A percentile compares a stretch with the other conserved stretches of the same genome.
These are phyloP conservation scores for Xerocomellus amylosporus DNA, from an alignment of 768 basidiomycete genomes.

Conservation along the genomic window DNA sequence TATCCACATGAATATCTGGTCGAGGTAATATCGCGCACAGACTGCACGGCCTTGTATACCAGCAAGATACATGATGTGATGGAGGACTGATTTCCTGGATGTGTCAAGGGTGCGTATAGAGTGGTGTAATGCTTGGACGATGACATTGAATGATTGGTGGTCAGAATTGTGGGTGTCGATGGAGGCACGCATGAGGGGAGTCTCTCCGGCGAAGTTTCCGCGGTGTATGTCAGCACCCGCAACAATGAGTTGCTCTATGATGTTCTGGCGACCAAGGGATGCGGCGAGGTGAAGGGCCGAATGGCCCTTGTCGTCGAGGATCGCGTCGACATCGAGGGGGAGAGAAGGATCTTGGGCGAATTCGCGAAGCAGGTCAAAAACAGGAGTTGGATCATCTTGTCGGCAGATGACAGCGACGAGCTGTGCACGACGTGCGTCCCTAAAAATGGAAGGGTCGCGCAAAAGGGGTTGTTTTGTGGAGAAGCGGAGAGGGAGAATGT, in stretches of 20 bases:
- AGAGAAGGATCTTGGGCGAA: constrained; percentile 44
- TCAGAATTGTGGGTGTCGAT: constrained; percentile 87
- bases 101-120: constrained; percentile 90
- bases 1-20: constrained; percentile 84
- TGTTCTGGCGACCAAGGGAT: constrained; percentile 70
- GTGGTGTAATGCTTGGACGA: constrained; percentile 62
- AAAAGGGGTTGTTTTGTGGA: constrained; percentile 62
- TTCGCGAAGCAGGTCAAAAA: constrained; percentile 66
- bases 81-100: constrained; percentile 79
- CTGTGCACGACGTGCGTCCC: constrained; percentile 55
- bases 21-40: constrained; percentile 87
- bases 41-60: constrained; percentile 86
- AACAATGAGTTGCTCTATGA: constrained; percentile 66
- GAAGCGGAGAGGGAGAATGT: constrained; percentile 53
- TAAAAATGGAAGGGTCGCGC: constrained; percentile 52
- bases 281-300: constrained; percentile 92
- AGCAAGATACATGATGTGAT: constrained; percentile 88
- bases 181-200: constrained; percentile 88
- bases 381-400: constrained; percentile 60
- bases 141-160: constrained; percentile 63
- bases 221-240: constrained; percentile 85
- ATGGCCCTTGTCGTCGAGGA: constrained; percentile 93
- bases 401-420: constrained; percentile 66
- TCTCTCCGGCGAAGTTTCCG: constrained; percentile 93
- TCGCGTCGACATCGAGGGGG: constrained; percentile 64